These are phyloP conservation scores for Ogataea pilisensis DNA, from an alignment of 805 yeast species.

Conservation along the genomic window DNA sequence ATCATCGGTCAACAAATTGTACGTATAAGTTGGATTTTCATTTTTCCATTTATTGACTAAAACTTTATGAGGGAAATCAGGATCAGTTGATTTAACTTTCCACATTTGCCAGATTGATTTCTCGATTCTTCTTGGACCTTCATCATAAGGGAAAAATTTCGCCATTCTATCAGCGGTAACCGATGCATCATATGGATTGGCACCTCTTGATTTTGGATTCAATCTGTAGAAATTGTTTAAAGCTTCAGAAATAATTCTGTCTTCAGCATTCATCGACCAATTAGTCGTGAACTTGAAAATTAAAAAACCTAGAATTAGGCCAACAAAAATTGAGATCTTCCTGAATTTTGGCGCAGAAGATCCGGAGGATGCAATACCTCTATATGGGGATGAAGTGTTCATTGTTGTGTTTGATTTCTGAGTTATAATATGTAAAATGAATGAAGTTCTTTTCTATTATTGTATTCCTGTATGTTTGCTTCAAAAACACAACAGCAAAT, in stretches of 20 bases:
- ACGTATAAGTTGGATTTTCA: conserved; percentile 31
- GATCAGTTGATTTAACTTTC: conserved; percentile 31
- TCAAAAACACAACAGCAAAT: too few relatives aligned
- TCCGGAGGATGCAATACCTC: conserved; percentile 20
- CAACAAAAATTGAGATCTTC: conserved; percentile 23
- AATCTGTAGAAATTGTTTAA: conserved; percentile 28
- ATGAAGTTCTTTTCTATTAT: too few relatives aligned
- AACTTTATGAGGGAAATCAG: conserved; percentile 32
- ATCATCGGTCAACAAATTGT: conserved; percentile 30
- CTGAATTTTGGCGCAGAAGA: conserved; percentile 20
- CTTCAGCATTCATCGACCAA: conserved; percentile 25
- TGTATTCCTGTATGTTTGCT: too few relatives aligned
- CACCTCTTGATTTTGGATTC: conserved; percentile 31
- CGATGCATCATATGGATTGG: conserved; percentile 31
- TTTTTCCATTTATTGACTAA: conserved; percentile 31
- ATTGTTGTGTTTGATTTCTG: conserved; percentile 3
- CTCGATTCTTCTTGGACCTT: conserved; percentile 30
- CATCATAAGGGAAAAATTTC: conserved; percentile 31
- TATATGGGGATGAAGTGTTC: conserved; percentile 22
- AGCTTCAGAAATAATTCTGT: conserved; percentile 24
- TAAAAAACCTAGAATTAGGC: conserved; percentile 25
- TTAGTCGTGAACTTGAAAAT: conserved; percentile 24
- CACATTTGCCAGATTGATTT: conserved; percentile 34
- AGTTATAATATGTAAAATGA: too few relatives aligned
- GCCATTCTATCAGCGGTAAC: conserved; percentile 30